phyloP scores from a whole-genome alignment of 129 eudicot genomes.

The Centrapalus pauciflorus region DNA sequence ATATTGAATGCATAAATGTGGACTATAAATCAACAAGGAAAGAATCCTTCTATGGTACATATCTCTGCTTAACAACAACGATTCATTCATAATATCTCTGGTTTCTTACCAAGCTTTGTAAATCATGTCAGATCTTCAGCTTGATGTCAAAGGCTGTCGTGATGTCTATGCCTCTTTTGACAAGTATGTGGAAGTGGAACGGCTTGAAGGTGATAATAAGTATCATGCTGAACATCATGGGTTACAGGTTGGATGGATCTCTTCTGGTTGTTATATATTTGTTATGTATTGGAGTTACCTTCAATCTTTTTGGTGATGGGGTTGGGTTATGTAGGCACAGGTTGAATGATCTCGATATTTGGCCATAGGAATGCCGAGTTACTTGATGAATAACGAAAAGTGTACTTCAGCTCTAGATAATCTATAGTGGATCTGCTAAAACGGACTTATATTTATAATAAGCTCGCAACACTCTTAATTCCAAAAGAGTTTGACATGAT shows the following conservation, averaged over 20 bases:
- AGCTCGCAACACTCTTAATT: not conserved
- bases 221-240: constrained; percentile 95
- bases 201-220: constrained; percentile 89
- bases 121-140: constrained; percentile 76
- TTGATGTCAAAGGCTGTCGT: constrained; percentile 95
- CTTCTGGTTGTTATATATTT: not conserved
- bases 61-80: not conserved
- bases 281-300: not conserved
- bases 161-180: constrained; percentile 98
- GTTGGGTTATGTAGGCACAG: not conserved
- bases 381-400: not conserved
- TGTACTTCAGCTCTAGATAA: not conserved
- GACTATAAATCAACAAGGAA: constrained; percentile 90
- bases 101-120: not conserved
- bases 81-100: not conserved
- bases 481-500: no score
- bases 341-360: not conserved
- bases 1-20: constrained; percentile 89
- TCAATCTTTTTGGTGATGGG: not conserved
- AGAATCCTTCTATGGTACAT: constrained; percentile 86
- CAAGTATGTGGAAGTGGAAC: constrained; percentile 94
- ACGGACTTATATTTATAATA: not conserved
- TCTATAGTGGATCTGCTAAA: not conserved
- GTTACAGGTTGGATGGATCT: constrained; percentile 59
- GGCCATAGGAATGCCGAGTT: not conserved